A percentile compares a stretch with the other conserved stretches of the same genome.
Evolutionary conservation across 2,329 filamentous ascomycete genomes (phyloP).

Genomic region (Byssothecium circinans): DNA sequence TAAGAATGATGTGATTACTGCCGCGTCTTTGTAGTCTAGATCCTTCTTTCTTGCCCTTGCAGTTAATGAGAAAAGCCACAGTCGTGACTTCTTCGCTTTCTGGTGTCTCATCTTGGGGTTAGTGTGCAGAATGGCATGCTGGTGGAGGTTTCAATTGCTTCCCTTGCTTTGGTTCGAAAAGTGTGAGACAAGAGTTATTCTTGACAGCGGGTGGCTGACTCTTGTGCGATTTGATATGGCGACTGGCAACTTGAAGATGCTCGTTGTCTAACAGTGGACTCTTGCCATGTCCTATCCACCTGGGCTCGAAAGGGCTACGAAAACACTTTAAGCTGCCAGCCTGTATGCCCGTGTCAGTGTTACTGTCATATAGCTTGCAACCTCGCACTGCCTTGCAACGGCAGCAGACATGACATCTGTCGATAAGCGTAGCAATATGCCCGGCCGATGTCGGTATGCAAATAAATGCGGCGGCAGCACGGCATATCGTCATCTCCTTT

Average conservation of each 20-base stretch:
- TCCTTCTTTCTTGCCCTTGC: too few relatives aligned
- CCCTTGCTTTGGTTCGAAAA: background rate
- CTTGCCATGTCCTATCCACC: too few relatives aligned
- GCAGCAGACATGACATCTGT: conserved; percentile 21
- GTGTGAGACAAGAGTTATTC: background rate
- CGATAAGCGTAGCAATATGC: conserved; percentile 14
- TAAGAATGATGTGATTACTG: too few relatives aligned
- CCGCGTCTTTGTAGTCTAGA: too few relatives aligned
- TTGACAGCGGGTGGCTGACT: background rate
- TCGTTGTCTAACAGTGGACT: background rate
- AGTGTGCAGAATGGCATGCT: background rate
- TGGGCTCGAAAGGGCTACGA: too few relatives aligned
- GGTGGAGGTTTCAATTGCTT: background rate
- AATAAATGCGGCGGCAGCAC: conserved; percentile 9
- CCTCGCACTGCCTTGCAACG: conserved; percentile 3
- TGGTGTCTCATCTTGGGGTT: too few relatives aligned
- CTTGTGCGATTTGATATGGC: background rate
- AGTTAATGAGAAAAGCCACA: background rate
- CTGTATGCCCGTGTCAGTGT: background rate
- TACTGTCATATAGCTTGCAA: conserved; percentile 2
- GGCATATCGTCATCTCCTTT: background rate
- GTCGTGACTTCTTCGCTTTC: too few relatives aligned
- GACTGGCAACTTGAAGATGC: background rate
- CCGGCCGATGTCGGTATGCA: conserved; percentile 30
- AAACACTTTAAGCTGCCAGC: background rate